Base-by-base conservation (phyloP, 164 flowering plant genomes). In the Echeveria elegans region DNA sequence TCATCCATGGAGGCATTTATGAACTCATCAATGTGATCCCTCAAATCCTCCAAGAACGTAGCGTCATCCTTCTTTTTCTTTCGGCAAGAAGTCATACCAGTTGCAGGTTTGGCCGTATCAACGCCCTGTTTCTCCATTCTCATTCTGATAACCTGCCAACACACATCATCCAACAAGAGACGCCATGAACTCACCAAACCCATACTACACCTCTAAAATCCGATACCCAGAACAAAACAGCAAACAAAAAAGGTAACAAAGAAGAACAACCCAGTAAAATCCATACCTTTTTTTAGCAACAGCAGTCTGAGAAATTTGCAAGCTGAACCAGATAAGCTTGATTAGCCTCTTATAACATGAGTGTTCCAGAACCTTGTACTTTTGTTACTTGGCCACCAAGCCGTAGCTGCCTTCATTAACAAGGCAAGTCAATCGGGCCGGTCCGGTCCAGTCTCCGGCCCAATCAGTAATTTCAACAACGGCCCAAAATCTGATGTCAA, bases 1-100 rank as follows among this genome's bases (percentile, higher is more conserved):
- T 92, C 98, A 23, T 90, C 96, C 96, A 87, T 81, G 7, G 97
- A 90, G 64, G 98, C 93, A 77, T 86, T 69, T 59, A 90, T 65
- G 69, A 90, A 92, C 76, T 92, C 97, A 70, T 92, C 98, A 59
- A 88, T 77, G 74, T 87, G 96, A 73, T 88, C 93, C 79, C 66
- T 92, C 21, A 88, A 10, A 73, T 90, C 96, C 68, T 75, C 80
- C 66, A 90, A 32, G 74, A 88, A 92, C 58, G 81, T 81, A 48
- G 89, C 88, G 12, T 81, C 82, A 1, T 90, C 92, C 5, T 72
- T 82, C 71, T 85, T 88, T 83, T 90, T 90, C 88, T 85, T 90
- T 34, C 96, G 77, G 63, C 96, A 90, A 24, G 96, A 90, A 66
- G 86, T 48, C 26, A 65, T 21, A n/a, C 77, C 71, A 0, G 28